Percentiles rank a stretch among this genome's conserved stretches.
These are phyloP conservation scores for Spinacia oleracea DNA, from an alignment of 179 eudicot genomes.

Conservation along the genomic window DNA sequence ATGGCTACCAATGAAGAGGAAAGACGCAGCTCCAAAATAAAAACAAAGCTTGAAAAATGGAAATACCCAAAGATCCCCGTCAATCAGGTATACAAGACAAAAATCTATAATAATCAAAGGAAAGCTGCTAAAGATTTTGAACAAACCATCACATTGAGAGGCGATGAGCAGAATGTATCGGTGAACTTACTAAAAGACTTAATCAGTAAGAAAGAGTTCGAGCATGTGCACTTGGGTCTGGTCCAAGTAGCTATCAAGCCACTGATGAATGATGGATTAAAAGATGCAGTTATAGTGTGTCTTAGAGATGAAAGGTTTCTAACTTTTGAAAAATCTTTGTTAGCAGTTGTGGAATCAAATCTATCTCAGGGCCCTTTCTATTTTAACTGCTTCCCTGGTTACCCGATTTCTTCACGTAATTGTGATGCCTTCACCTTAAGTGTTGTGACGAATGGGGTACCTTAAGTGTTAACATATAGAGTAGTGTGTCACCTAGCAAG, in stretches of 20 bases:
- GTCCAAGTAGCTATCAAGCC: slow-evolving; percentile 28
- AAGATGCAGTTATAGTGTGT: slow-evolving; percentile 16
- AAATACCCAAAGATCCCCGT: slow-evolving; percentile 16
- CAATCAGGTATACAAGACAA: slow-evolving; percentile 7
- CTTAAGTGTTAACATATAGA: slow-evolving; percentile 17
- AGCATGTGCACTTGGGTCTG: slow-evolving; percentile 20
- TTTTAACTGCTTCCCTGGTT: slow-evolving; percentile 7
- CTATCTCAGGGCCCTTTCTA: slow-evolving; percentile 19
- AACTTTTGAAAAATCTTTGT: background rate
- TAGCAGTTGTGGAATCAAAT: slow-evolving; percentile 19
- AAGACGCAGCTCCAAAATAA: background rate
- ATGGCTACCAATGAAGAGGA: slow-evolving; percentile 7
- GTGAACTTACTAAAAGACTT: background rate
- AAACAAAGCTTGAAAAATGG: background rate
- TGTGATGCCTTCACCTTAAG: background rate
- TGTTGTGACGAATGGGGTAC: slow-evolving; percentile 3
- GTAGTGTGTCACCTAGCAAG: slow-evolving; percentile 11
- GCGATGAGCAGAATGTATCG: background rate
- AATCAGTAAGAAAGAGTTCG: background rate
- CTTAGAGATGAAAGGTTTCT: slow-evolving; percentile 12
- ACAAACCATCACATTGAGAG: slow-evolving; percentile 19
- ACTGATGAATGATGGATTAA: slow-evolving; percentile 15
- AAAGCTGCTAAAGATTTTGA: slow-evolving; percentile 8
- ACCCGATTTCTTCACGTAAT: background rate
- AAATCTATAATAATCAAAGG: background rate